Percentiles rank a stretch among this genome's conserved stretches.
phyloP scores from a whole-genome alignment of 2,329 filamentous ascomycete species.

The Aspergillus sclerotialis region DNA sequence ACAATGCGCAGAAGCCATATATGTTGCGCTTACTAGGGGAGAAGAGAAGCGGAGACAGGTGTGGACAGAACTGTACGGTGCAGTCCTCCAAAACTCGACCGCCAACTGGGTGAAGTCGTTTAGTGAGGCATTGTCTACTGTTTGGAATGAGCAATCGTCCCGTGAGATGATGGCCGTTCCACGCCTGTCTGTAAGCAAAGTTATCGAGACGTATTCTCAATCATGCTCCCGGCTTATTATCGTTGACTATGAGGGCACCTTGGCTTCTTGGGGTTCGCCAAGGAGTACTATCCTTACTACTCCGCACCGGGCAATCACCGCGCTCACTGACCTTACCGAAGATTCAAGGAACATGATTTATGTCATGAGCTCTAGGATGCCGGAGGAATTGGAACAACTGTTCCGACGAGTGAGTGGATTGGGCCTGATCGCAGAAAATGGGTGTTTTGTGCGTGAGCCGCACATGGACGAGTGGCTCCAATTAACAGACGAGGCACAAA shows the following conservation, averaged over 20 bases:
- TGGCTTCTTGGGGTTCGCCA: slow-evolving; percentile 79
- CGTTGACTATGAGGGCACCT: slow-evolving; percentile 87
- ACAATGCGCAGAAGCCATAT: slow-evolving; percentile 79
- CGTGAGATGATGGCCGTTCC: slow-evolving; percentile 83
- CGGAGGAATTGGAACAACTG: slow-evolving; percentile 78
- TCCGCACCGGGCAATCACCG: slow-evolving; percentile 75
- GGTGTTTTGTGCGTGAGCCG: slow-evolving; percentile 75
- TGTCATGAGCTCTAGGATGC: slow-evolving; percentile 83
- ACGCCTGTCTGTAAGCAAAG: slow-evolving; percentile 62
- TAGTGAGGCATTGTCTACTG: slow-evolving; percentile 61
- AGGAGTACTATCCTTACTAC: slow-evolving; percentile 79
- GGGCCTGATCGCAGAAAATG: slow-evolving; percentile 90
- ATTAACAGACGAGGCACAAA: slow-evolving; percentile 65
- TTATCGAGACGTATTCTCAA: slow-evolving; percentile 60
- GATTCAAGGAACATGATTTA: slow-evolving; percentile 83
- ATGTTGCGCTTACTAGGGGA: slow-evolving; percentile 72
- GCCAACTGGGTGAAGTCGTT: slow-evolving; percentile 80
- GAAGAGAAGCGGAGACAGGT: slow-evolving; percentile 65
- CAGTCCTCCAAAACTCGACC: slow-evolving; percentile 75
- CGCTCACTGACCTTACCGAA: slow-evolving; percentile 71
- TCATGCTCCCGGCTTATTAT: slow-evolving; percentile 72
- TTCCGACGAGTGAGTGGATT: slow-evolving; percentile 78
- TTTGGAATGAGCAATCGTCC: slow-evolving; percentile 75
- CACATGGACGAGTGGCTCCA: slow-evolving; percentile 65
- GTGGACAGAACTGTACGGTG: slow-evolving; percentile 66